These are phyloP conservation scores for Arctium minus DNA, from an alignment of 129 eudicot species.

Conservation along the genomic window DNA sequence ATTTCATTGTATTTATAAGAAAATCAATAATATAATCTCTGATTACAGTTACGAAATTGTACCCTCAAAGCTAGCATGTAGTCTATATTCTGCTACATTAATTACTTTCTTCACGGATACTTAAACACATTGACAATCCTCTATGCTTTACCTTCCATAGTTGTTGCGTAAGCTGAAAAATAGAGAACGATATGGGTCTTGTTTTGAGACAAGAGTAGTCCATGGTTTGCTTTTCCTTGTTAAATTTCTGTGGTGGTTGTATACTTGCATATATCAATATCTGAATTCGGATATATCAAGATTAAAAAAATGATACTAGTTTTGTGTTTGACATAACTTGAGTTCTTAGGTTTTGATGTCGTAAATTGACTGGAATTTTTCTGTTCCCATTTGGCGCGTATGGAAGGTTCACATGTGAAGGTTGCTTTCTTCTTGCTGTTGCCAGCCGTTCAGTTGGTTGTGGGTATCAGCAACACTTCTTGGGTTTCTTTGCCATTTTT, in stretches of 20 bases:
- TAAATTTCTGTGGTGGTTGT: neutral
- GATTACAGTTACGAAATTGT: neutral
- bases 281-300: neutral
- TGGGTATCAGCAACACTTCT: slow-evolving; percentile 90
- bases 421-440: slow-evolving; percentile 77
- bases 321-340: neutral
- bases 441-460: slow-evolving; percentile 84
- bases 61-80: neutral
- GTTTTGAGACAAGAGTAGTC: neutral
- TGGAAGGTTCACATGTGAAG: slow-evolving; percentile 76
- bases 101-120: neutral
- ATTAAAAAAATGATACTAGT: neutral
- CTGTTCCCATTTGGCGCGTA: slow-evolving; percentile 17
- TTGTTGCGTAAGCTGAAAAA: neutral
- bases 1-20: no score
- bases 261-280: neutral
- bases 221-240: neutral
- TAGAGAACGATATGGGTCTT: neutral
- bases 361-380: slow-evolving; percentile 14
- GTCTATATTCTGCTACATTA: neutral
- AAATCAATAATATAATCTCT: no score
- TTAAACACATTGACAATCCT: neutral
- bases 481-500: slow-evolving; percentile 98
- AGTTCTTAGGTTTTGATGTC: neutral
- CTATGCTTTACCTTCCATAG: neutral